A percentile compares a stretch with the other conserved stretches of the same genome.
Evolutionary conservation across 2,329 filamentous ascomycete species (phyloP).

Genomic region (Fusarium xylarioides): DNA sequence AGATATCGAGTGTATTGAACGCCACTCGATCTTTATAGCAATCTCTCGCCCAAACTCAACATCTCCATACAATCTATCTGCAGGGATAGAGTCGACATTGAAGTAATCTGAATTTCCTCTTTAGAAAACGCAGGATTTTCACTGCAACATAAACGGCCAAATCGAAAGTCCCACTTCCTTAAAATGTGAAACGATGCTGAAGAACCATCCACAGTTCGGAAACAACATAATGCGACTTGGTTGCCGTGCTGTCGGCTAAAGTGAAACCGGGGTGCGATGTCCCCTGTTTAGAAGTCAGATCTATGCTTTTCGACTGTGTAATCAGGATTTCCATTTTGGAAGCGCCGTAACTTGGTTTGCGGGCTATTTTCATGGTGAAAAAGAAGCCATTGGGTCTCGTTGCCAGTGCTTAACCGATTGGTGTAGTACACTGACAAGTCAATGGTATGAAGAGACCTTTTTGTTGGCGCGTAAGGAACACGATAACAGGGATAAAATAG

Average conservation of each 20-base stretch:
- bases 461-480: too few species aligned
- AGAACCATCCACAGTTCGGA: neutral
- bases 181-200: neutral
- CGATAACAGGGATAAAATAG: neutral
- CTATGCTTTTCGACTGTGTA: neutral
- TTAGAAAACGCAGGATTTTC: neutral
- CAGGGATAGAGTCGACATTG: neutral
- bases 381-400: fast-evolving
- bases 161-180: neutral
- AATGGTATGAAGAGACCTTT: fast-evolving
- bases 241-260: neutral
- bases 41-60: fast-evolving
- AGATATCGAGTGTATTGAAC: neutral
- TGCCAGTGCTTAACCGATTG: fast-evolving
- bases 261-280: neutral
- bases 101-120: conserved; percentile 5
- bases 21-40: neutral
- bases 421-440: neutral
- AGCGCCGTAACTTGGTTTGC: neutral
- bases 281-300: neutral
- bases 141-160: neutral
- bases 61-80: neutral
- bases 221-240: neutral
- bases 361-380: neutral
- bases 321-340: conserved; percentile 1